Evolutionary conservation across 2,329 filamentous ascomycete species (phyloP), one percentile per base, ranked within the genome.

Genomic region (Fusarium sp.): DNA sequence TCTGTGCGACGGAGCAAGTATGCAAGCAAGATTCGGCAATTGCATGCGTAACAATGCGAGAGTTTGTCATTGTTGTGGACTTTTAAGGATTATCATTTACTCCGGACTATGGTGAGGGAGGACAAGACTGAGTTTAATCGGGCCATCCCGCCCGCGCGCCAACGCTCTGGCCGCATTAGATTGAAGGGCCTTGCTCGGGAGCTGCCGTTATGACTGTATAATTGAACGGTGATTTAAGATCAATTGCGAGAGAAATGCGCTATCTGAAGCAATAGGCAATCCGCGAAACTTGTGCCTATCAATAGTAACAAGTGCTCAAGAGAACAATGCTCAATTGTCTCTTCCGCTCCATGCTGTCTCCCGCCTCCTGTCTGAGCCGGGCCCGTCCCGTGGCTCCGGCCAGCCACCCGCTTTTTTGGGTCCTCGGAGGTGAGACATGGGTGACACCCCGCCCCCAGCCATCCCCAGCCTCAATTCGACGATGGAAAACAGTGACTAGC

Each of bases 81-180:
- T 28, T 42, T 19, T n/a, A n/a, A 29, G 13, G 41, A 19, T 19
- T 31, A 31, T 31, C 29, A 31, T 31, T 11, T 10, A 31, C 12
- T 31, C 19, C 19, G 19, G 2, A 39, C 31, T 6, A 34, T 50
- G 26, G 11, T 29, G n/a, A 36, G 3, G 28, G n/a, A 36, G 3
- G 28, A 26, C 48, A 41, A 53, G 56, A 56, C 68, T 69, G 60
- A 65, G 64, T 58, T 62, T 58, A 46, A 53, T 53, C 68, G 68
- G 68, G 53, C 58, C 63, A 62, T 70, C 68, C 69, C 68, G 68
- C 38, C 45, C 65, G 61, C 47, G 48, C 61, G 52, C 62, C 65
- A 70, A 61, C 44, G 46, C 42, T 9, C 34, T 32, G 32, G 25
- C 46, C 39, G 41, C 39, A 51, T 36, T 26, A 47, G 36, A 32